phyloP scores from a whole-genome alignment of 495 filamentous ascomycete species.

The Podospora bellae-mahoneyi region DNA sequence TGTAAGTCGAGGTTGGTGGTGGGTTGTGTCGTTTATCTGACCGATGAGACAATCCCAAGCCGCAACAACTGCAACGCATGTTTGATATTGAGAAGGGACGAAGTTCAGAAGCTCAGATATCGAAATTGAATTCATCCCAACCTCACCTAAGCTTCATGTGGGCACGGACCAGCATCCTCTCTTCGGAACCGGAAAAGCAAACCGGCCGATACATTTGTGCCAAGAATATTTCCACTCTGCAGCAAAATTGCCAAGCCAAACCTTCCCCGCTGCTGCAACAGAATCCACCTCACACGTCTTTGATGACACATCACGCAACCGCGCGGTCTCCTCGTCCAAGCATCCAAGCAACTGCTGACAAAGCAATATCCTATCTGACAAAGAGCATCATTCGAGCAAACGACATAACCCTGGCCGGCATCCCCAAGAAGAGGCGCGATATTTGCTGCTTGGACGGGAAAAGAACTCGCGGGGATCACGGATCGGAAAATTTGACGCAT shows the following conservation, averaged over 20 bases:
- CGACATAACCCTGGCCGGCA: neutral
- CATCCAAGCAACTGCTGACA: slow-evolving; percentile 7
- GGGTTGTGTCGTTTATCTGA: neutral
- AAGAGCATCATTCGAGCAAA: slow-evolving; percentile 1
- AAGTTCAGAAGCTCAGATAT: too few relatives aligned
- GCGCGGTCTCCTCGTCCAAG: neutral
- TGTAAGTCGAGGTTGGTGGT: neutral
- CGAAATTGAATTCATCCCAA: too few relatives aligned
- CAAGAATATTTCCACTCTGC: neutral
- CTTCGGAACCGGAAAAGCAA: neutral
- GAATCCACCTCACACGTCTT: neutral
- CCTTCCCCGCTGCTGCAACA: neutral
- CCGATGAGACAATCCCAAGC: too few relatives aligned
- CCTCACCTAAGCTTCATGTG: too few relatives aligned
- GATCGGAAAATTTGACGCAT: slow-evolving; percentile 2
- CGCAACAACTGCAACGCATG: too few relatives aligned
- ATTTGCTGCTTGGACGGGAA: neutral
- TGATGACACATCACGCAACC: slow-evolving; percentile 6
- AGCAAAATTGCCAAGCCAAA: neutral
- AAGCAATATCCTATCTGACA: slow-evolving; percentile 10
- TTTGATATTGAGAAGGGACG: too few relatives aligned
- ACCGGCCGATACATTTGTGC: neutral
- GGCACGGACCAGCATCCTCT: neutral
- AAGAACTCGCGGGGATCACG: neutral
- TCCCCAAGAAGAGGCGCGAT: slow-evolving; percentile 1